Base-by-base conservation (phyloP, 192 early-diverging fungal species). In the Helicostylum pulchrum region DNA sequence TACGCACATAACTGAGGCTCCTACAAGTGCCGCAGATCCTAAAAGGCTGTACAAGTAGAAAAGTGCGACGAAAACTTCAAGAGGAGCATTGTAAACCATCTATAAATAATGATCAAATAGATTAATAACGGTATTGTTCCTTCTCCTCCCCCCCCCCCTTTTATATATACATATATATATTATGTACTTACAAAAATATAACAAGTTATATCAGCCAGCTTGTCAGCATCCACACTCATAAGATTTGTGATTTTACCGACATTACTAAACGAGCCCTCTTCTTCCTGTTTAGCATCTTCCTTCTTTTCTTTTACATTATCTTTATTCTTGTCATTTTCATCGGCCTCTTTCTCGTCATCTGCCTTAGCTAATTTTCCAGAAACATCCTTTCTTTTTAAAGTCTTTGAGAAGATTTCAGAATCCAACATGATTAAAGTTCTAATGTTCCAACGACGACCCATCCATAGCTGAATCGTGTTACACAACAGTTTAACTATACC, bases 11-110 rank as follows among this genome's bases (percentile, higher is more conserved):
- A 91, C 75, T 0, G 72, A 68, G n/a, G 96, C 58, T 3, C 92
- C 94, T 45, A 90, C 83, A 8, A 96, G 61, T 9, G 92, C 88
- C 6, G 92, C 84, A 17, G 71, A 64, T 3, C 94, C 95, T 53
- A 98, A 75, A 32, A 95, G 76, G 12, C 62, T 61, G 66, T 92
- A 85, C 32, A 98, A 77, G 65, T 83, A 85, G 62, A 79, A 58
- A 0, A 89, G 62, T n/a, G 86, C 87, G 3, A 93, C 73, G 4
- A 77, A 23, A 19, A 90, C 80, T 65, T 84, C 79, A 17, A 92
- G 69, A 4, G 88, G 88, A 50, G 79, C 74, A 12, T 77, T 84
- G 53, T 87, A 83, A 4, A 90, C 53, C 9, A 60, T 21, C 65
- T 67, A 52, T 11, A 21, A 14, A 17, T 11, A 20, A 10, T 19